Conservation (phyloP, 306 rosid species). For the Prunus dulcis region DNA sequence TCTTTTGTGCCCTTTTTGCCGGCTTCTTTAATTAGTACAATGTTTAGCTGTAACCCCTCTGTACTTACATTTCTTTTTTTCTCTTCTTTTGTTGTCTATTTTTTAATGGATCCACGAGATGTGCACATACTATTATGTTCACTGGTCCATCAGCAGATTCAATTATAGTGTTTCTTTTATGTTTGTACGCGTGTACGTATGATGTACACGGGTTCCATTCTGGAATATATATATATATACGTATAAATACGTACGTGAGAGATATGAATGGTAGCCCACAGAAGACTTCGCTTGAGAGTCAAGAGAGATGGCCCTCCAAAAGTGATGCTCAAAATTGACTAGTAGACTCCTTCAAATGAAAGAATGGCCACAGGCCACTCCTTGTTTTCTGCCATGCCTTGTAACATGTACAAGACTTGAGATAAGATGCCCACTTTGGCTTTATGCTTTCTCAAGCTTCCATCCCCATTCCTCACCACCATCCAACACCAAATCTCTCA, state of each 20-base stretch:
- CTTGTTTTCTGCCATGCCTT: constrained; percentile 31
- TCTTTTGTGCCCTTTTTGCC: constrained; percentile 48
- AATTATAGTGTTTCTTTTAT: not conserved
- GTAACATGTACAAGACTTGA: constrained; percentile 22
- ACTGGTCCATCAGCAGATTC: too few species aligned
- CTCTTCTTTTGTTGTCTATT: not conserved
- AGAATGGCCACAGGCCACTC: constrained; percentile 29
- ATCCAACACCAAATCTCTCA: constrained; percentile 33
- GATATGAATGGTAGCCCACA: constrained; percentile 9
- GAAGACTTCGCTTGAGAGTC: constrained; percentile 54
- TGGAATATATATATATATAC: not conserved
- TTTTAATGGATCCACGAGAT: constrained; percentile 22
- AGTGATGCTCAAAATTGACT: constrained; percentile 31
- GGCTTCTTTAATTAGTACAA: constrained; percentile 38
- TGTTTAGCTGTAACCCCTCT: constrained; percentile 45
- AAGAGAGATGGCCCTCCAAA: constrained; percentile 45
- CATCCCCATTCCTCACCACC: constrained; percentile 23
- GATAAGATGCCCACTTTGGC: constrained; percentile 47
- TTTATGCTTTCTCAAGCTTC: constrained; percentile 30
- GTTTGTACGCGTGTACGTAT: constrained; percentile 17
- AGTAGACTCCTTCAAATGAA: constrained; percentile 32
- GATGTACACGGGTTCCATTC: not conserved
- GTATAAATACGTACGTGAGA: not conserved
- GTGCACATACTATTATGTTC: not conserved
- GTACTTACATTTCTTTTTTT: not conserved